Percentiles rank a stretch among this genome's conserved stretches.
Evolutionary conservation across 345 rosid species (phyloP).

Genomic region (Euclidium syriacum): DNA sequence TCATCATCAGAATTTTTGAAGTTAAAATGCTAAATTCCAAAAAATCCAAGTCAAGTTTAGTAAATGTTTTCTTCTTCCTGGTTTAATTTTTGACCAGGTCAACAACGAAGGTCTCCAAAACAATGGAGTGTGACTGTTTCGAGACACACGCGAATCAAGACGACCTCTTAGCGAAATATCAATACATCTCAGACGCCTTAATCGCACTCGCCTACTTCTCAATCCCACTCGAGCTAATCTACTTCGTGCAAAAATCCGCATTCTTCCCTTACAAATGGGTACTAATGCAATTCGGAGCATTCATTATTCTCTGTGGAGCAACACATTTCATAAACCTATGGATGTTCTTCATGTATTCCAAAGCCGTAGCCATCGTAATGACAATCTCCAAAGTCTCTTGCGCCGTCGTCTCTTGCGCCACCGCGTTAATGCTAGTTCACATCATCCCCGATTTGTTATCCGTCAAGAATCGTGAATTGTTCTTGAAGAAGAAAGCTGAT

Average conservation of each 20-base stretch:
- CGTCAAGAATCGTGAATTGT: conserved; percentile 74
- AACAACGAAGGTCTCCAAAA: conserved; percentile 12
- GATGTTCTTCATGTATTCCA: conserved; percentile 77
- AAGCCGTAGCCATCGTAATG: conserved; percentile 80
- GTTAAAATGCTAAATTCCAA: too few species aligned
- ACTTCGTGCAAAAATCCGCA: conserved; percentile 80
- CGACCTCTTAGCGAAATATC: conserved; percentile 76
- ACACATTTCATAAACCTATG: conserved; percentile 89
- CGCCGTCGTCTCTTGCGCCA: conserved; percentile 81
- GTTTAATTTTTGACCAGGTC: conserved; percentile 26
- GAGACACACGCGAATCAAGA: conserved; percentile 72
- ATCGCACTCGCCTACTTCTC: conserved; percentile 95
- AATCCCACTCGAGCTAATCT: conserved; percentile 80
- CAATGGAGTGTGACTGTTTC: conserved; percentile 81
- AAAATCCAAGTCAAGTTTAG: too few species aligned
- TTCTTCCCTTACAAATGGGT: conserved; percentile 97
- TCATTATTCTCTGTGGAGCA: conserved; percentile 90
- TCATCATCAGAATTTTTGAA: too few species aligned
- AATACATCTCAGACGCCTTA: conserved; percentile 81
- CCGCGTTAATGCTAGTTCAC: conserved; percentile 87
- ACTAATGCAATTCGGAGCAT: conserved; percentile 93
- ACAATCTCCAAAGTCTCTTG: conserved; percentile 73
- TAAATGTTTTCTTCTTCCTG: too few species aligned
- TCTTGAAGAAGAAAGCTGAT: conserved; percentile 78
- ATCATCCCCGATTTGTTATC: conserved; percentile 85